phyloP scores from a whole-genome alignment of 2,329 filamentous ascomycete genomes.

The Neonectria ditissima region DNA sequence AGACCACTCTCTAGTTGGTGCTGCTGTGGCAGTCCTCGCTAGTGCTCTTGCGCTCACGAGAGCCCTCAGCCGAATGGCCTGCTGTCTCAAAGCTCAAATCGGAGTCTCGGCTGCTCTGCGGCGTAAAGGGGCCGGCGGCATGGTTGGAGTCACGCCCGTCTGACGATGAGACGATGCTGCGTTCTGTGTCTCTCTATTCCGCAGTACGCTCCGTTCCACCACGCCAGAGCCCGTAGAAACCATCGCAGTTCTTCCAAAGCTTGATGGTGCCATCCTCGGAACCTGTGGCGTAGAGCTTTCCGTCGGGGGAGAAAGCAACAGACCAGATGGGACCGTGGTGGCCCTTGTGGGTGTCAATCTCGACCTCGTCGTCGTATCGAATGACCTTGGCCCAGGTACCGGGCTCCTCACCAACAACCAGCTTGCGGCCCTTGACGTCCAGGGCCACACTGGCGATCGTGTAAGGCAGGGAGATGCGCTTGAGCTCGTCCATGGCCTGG shows the following conservation, averaged over 20 bases:
- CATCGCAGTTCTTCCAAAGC: conserved; percentile 80
- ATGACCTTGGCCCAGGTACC: conserved; percentile 98
- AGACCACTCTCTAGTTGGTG: conserved; percentile 20
- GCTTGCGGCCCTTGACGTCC: conserved; percentile 82
- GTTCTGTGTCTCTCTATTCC: conserved; percentile 52
- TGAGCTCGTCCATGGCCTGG: conserved; percentile 77
- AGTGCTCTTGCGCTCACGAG: conserved; percentile 13
- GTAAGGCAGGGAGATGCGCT: conserved; percentile 82
- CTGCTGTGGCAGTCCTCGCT: conserved; percentile 25
- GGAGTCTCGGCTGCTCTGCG: conserved; percentile 27
- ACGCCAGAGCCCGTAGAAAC: conserved; percentile 73
- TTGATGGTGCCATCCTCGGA: conserved; percentile 99
- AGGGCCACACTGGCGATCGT: conserved; percentile 92
- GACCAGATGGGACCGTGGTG: conserved; percentile 99
- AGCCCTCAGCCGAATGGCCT: conserved; percentile 10
- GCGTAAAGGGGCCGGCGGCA: conserved; percentile 15
- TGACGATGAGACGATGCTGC: conserved; percentile 36
- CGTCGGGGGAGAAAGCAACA: conserved; percentile 92
- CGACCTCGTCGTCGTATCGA: conserved; percentile 84
- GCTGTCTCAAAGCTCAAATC: conserved; percentile 25
- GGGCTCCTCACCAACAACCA: conserved; percentile 90
- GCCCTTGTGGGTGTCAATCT: conserved; percentile 93
- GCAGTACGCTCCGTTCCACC: conserved; percentile 56
- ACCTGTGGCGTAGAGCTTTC: conserved; percentile 94
- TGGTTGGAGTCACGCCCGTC: conserved; percentile 30